A percentile compares a stretch with the other conserved stretches of the same genome.
Conservation (phyloP, 2,329 filamentous ascomycete species). For the Xylariaceae sp. region DNA sequence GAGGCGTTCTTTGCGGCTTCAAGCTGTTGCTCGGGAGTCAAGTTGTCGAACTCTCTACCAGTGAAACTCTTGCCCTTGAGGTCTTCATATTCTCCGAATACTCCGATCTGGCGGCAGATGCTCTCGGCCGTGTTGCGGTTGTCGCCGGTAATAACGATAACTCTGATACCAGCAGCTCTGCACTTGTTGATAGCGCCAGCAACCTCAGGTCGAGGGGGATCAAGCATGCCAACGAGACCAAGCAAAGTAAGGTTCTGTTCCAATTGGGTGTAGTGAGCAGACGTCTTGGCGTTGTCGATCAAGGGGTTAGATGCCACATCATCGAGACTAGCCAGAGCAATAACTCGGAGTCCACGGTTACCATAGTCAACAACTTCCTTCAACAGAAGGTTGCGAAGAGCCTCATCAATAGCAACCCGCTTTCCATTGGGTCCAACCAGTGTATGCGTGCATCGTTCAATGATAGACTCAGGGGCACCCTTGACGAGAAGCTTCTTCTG, state of each 20-base stretch:
- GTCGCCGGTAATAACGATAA: constrained; percentile 97
- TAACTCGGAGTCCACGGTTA: constrained; percentile 87
- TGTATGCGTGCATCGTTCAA: constrained; percentile 83
- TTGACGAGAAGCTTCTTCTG: constrained; percentile 86
- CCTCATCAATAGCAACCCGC: constrained; percentile 64
- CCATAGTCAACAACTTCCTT: constrained; percentile 85
- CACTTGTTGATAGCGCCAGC: constrained; percentile 80
- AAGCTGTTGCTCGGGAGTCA: constrained; percentile 73
- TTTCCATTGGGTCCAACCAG: constrained; percentile 74
- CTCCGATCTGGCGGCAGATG: constrained; percentile 94
- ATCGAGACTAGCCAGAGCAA: constrained; percentile 82
- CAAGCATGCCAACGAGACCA: constrained; percentile 91
- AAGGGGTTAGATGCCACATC: constrained; percentile 67
- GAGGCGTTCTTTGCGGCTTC: constrained; percentile 80
- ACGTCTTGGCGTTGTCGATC: constrained; percentile 69
- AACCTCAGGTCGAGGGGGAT: constrained; percentile 91
- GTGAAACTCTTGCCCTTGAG: constrained; percentile 90
- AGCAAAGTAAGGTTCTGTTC: constrained; percentile 94
- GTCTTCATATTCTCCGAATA: constrained; percentile 78
- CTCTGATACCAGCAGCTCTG: constrained; percentile 86
- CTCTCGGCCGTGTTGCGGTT: constrained; percentile 97
- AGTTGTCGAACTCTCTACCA: constrained; percentile 85
- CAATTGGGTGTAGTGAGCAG: constrained; percentile 75
- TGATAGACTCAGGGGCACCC: constrained; percentile 88
- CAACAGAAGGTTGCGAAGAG: constrained; percentile 64